A percentile compares a stretch with the other conserved stretches of the same genome.
Evolutionary conservation across 345 rosid species (phyloP).

Genomic region (Populus nigra): DNA sequence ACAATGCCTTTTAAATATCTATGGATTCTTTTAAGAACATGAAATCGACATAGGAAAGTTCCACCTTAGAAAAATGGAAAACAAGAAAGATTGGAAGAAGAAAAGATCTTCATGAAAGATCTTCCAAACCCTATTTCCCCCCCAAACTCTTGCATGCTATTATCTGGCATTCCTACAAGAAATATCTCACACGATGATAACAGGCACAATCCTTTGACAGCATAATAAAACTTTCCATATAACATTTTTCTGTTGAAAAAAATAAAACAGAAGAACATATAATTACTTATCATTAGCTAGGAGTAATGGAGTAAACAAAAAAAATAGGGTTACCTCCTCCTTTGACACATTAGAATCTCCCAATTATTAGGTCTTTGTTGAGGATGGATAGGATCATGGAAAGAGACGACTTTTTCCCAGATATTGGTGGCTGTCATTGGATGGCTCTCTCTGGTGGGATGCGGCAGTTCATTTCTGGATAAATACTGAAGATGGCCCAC

Average conservation of each 20-base stretch:
- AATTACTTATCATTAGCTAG: not conserved
- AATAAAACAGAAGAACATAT: too few relatives aligned
- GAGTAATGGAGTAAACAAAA: not conserved
- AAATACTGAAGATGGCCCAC: not conserved
- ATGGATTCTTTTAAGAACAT: not conserved
- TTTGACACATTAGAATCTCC: not conserved
- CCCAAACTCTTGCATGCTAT: not conserved
- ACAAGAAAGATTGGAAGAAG: not conserved
- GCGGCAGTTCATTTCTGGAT: constrained; percentile 4
- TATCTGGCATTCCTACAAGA: not conserved
- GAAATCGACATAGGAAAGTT: not conserved
- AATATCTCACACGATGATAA: not conserved
- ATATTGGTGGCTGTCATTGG: not conserved
- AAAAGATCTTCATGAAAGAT: not conserved
- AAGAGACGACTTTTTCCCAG: not conserved
- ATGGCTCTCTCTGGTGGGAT: not conserved
- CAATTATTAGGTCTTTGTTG: not conserved
- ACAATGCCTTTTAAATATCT: not conserved
- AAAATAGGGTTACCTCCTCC: not conserved
- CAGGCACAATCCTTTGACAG: too few relatives aligned
- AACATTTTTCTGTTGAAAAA: not conserved
- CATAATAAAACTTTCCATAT: too few relatives aligned
- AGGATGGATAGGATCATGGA: not conserved
- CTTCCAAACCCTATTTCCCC: not conserved
- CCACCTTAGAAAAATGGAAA: not conserved